These are phyloP conservation scores for Vigna hirtella DNA, from an alignment of 306 rosid genomes.

Conservation along the genomic window DNA sequence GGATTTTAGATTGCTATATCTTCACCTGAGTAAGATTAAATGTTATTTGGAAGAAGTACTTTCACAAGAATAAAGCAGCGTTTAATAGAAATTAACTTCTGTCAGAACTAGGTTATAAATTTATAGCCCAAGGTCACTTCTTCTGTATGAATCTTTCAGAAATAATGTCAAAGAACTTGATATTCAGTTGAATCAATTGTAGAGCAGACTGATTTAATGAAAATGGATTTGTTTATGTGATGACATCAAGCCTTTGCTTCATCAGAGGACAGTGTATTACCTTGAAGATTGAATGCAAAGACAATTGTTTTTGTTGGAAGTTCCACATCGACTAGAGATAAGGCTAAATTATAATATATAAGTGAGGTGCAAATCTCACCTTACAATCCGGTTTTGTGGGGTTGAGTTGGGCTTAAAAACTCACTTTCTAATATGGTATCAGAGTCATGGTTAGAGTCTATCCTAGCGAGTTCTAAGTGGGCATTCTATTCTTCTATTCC, in stretches of 20 bases:
- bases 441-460: too few relatives aligned
- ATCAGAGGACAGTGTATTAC: not conserved
- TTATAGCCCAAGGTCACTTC: not conserved
- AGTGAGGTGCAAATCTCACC: too few relatives aligned
- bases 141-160: slow-evolving; percentile 3
- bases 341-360: too few relatives aligned
- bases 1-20: slow-evolving; percentile 8
- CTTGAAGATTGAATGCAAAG: not conserved
- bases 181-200: not conserved
- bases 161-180: not conserved
- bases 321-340: too few relatives aligned
- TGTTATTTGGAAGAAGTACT: not conserved
- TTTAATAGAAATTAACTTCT: not conserved
- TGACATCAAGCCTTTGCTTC: not conserved
- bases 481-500: too few relatives aligned
- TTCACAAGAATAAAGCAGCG: not conserved
- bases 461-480: too few relatives aligned
- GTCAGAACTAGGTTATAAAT: not conserved
- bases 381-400: too few relatives aligned
- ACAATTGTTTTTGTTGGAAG: not conserved
- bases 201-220: not conserved
- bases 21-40: not conserved
- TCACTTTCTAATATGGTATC: too few relatives aligned
- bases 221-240: not conserved
- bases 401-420: too few relatives aligned